These are phyloP conservation scores for Aurifilum marmelostoma DNA, from an alignment of 2,329 filamentous ascomycete genomes.

Conservation along the genomic window DNA sequence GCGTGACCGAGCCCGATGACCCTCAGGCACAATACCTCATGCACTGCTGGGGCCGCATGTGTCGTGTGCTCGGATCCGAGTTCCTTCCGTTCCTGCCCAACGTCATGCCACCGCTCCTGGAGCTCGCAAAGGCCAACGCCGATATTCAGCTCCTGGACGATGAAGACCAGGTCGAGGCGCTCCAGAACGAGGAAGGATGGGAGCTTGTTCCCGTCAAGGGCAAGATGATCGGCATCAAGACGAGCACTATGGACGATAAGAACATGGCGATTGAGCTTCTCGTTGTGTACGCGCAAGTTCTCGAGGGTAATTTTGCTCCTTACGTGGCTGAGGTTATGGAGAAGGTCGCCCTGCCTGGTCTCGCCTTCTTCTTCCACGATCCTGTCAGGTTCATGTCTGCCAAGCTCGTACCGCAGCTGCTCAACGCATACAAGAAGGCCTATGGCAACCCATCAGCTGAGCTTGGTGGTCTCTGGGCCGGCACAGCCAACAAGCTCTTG, in stretches of 20 bases:
- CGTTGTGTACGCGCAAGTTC: slow-evolving; percentile 93
- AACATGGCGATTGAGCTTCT: slow-evolving; percentile 99
- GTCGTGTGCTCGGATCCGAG: slow-evolving; percentile 84
- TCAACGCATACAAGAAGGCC: slow-evolving; percentile 92
- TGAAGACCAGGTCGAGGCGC: slow-evolving; percentile 88
- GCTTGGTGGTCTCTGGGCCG: slow-evolving; percentile 80
- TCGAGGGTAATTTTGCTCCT: slow-evolving; percentile 90
- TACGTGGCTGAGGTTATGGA: slow-evolving; percentile 95
- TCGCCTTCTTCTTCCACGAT: slow-evolving; percentile 99
- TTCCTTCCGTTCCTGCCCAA: slow-evolving; percentile 91
- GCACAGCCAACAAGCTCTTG: slow-evolving; percentile 85
- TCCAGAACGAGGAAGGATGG: slow-evolving; percentile 96
- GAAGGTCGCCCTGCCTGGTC: slow-evolving; percentile 89
- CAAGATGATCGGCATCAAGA: slow-evolving; percentile 98
- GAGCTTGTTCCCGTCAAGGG: slow-evolving; percentile 95
- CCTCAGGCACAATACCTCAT: slow-evolving; percentile 96
- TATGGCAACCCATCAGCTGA: slow-evolving; percentile 81
- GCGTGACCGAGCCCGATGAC: slow-evolving; percentile 88
- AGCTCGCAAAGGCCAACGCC: slow-evolving; percentile 91
- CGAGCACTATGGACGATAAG: slow-evolving; percentile 95
- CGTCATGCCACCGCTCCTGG: slow-evolving; percentile 91
- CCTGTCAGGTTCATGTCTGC: slow-evolving; percentile 93
- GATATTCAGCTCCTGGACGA: slow-evolving; percentile 96
- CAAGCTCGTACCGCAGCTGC: slow-evolving; percentile 88
- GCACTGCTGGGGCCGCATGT: slow-evolving; percentile 99